Evolutionary conservation across 2,329 filamentous ascomycete species (phyloP).

Genomic region (Cyphellophora europaea): DNA sequence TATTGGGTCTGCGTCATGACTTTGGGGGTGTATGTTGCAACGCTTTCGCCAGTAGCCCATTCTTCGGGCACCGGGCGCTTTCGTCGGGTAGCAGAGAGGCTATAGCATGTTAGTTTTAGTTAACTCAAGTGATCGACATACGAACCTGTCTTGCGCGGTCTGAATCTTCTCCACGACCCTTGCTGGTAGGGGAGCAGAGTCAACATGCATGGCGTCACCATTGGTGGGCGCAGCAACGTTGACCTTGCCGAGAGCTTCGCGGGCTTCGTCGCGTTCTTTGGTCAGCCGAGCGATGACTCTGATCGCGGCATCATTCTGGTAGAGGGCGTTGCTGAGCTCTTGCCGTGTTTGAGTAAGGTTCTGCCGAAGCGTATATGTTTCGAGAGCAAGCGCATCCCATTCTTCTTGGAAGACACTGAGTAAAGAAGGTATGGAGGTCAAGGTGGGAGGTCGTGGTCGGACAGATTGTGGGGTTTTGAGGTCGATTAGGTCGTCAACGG

Average conservation of each 20-base stretch:
- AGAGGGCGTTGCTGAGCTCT: conserved; percentile 86
- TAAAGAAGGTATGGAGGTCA: conserved; percentile 92
- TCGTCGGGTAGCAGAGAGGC: conserved; percentile 77
- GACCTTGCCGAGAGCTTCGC: conserved; percentile 78
- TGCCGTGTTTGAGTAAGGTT: conserved; percentile 83
- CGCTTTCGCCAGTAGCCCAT: conserved; percentile 69
- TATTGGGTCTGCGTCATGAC: conserved; percentile 49
- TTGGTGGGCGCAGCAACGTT: conserved; percentile 51
- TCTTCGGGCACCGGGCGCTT: conserved; percentile 78
- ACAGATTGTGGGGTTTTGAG: conserved; percentile 77
- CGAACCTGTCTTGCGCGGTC: conserved; percentile 68
- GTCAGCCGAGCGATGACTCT: conserved; percentile 85
- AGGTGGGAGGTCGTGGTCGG: conserved; percentile 78
- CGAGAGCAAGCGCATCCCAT: conserved; percentile 89
- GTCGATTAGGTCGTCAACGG: conserved; percentile 74
- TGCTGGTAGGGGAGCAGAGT: conserved; percentile 66
- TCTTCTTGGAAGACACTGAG: conserved; percentile 95
- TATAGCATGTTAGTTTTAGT: too few species aligned
- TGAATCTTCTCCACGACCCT: conserved; percentile 65
- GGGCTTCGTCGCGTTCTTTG: conserved; percentile 85
- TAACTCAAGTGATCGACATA: too few species aligned
- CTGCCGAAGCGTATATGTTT: conserved; percentile 84
- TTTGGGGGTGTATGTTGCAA: conserved; percentile 51
- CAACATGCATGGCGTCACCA: conserved; percentile 88
- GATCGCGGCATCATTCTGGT: conserved; percentile 95